These are phyloP conservation scores for Ensete ventricosum DNA, from an alignment of 176 grass and related monocot species.

Conservation along the genomic window DNA sequence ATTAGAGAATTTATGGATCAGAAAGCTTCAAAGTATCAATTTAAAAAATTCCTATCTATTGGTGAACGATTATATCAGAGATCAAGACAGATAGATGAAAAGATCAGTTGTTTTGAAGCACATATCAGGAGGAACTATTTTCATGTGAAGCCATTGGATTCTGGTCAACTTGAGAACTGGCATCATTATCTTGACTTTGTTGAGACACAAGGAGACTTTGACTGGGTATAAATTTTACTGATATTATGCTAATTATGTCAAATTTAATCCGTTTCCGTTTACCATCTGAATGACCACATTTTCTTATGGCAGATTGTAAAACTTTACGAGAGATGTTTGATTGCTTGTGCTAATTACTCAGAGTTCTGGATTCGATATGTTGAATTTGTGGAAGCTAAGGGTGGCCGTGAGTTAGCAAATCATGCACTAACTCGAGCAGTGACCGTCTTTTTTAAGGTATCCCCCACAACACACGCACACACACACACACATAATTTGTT, in stretches of 20 bases:
- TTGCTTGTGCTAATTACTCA: constrained; percentile 83
- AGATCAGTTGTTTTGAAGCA: constrained; percentile 67
- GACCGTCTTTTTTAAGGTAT: constrained; percentile 69
- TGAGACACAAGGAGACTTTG: constrained; percentile 86
- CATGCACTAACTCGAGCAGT: constrained; percentile 66
- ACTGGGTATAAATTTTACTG: constrained; percentile 60
- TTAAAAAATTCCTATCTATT: constrained; percentile 56
- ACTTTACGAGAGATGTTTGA: constrained; percentile 94
- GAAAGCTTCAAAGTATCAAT: constrained; percentile 30
- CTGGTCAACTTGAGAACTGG: constrained; percentile 79
- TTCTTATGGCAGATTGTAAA: constrained; percentile 63
- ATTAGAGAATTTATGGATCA: constrained; percentile 41
- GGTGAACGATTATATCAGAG: constrained; percentile 56
- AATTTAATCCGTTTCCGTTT: not conserved
- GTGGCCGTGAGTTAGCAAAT: constrained; percentile 78
- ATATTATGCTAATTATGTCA: constrained; percentile 1
- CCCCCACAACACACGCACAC: not conserved
- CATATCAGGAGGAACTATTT: constrained; percentile 68
- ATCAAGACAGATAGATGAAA: constrained; percentile 57
- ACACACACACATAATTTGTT: too few species aligned
- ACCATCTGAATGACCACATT: constrained; percentile 21
- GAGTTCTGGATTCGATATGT: constrained; percentile 93
- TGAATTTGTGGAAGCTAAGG: constrained; percentile 69
- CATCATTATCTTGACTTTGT: constrained; percentile 83
- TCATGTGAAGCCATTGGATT: constrained; percentile 77